phyloP scores from a whole-genome alignment of 2,329 filamentous ascomycete genomes.

The Penicillium verrucosum region DNA sequence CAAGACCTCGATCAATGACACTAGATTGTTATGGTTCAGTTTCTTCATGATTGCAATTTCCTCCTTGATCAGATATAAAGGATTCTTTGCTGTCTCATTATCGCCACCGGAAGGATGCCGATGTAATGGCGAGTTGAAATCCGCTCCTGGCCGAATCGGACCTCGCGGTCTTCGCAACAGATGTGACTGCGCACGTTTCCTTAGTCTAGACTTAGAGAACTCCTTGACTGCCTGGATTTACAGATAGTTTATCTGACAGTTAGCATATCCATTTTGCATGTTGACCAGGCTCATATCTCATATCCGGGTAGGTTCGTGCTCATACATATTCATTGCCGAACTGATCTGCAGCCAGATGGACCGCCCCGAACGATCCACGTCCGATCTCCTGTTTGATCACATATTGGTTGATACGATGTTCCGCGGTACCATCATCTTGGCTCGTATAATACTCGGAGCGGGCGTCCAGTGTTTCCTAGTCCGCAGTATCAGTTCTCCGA shows the following conservation, averaged over 20 bases:
- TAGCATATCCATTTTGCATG: conserved; percentile 13
- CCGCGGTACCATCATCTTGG: conserved; percentile 72
- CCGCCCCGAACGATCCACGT: conserved; percentile 90
- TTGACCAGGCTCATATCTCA: not conserved
- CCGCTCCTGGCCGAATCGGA: conserved; percentile 53
- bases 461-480: conserved; percentile 85
- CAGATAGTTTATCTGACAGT: conserved; percentile 5
- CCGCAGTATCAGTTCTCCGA: conserved; percentile 13
- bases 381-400: conserved; percentile 92
- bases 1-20: conserved; percentile 86
- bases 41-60: conserved; percentile 99
- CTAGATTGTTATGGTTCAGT: conserved; percentile 89
- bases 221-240: conserved; percentile 80
- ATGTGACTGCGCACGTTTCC: conserved; percentile 86
- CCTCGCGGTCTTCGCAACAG: conserved; percentile 66
- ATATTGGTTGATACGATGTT: conserved; percentile 93
- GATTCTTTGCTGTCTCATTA: conserved; percentile 60
- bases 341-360: conserved; percentile 86
- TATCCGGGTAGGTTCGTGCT: not conserved
- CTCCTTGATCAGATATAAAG: conserved; percentile 84
- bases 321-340: conserved; percentile 90
- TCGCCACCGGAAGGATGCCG: conserved; percentile 53
- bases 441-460: conserved; percentile 82
- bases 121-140: conserved; percentile 63
- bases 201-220: conserved; percentile 87